Percentiles rank a stretch among this genome's conserved stretches.
phyloP scores from a whole-genome alignment of 768 basidiomycete species.

The Russula sp. region DNA sequence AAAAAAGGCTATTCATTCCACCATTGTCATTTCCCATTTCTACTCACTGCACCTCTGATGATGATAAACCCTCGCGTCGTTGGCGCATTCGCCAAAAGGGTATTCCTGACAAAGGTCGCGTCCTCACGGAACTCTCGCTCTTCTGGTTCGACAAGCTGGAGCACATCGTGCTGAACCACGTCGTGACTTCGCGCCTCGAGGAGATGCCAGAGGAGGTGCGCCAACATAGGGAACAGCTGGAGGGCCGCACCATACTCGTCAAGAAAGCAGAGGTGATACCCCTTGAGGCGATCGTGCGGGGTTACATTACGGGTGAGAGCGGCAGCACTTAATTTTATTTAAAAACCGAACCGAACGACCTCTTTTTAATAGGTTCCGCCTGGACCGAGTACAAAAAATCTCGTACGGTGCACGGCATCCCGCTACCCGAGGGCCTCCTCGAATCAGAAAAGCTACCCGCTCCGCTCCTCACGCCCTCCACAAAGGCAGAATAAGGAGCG shows the following conservation, averaged over 20 bases:
- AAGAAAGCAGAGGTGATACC: conserved; percentile 82
- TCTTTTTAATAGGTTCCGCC: conserved; percentile 71
- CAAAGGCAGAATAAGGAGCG: conserved; percentile 88
- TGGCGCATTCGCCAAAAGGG: conserved; percentile 65
- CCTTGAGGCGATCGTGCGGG: conserved; percentile 92
- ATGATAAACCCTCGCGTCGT: background rate
- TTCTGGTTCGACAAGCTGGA: conserved; percentile 91
- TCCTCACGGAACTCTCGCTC: conserved; percentile 82
- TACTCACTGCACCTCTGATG: background rate
- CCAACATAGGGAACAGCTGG: conserved; percentile 67
- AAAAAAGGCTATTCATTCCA: background rate
- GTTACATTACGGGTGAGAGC: conserved; percentile 86
- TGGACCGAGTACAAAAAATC: conserved; percentile 90
- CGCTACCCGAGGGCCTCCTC: conserved; percentile 63
- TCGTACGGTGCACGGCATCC: conserved; percentile 83
- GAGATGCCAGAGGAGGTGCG: conserved; percentile 78
- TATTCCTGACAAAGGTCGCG: conserved; percentile 87
- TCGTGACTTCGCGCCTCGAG: conserved; percentile 68
- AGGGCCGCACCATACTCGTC: conserved; percentile 88
- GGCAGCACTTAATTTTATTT: background rate
- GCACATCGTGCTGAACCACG: conserved; percentile 81
- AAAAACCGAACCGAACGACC: too few relatives aligned
- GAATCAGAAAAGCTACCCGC: conserved; percentile 79
- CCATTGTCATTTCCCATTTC: too few relatives aligned
- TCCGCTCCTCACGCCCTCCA: conserved; percentile 92